These are phyloP conservation scores for Trametes meyenii DNA, from an alignment of 768 basidiomycete genomes.

Conservation along the genomic window DNA sequence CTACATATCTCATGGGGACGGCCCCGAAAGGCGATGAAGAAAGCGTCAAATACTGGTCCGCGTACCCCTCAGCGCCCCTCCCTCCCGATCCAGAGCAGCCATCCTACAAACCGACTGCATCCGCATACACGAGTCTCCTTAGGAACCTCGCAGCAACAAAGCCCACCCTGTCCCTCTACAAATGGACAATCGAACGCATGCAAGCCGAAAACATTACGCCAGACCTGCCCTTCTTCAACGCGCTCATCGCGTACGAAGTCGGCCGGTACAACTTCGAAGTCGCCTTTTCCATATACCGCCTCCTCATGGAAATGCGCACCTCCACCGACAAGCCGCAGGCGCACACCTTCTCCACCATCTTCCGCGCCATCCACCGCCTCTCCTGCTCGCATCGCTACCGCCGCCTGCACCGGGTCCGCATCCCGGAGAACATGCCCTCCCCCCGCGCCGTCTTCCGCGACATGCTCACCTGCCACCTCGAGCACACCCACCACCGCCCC, in stretches of 20 bases:
- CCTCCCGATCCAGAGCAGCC: constrained; percentile 25
- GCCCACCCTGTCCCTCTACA: constrained; percentile 28
- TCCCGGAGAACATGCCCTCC: constrained; percentile 28
- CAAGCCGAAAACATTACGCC: constrained; percentile 40
- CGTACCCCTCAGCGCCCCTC: constrained; percentile 20
- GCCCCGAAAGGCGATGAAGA: constrained; percentile 38
- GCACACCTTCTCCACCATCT: constrained; percentile 48
- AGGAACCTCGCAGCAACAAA: constrained; percentile 36
- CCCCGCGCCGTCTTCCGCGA: constrained; percentile 50
- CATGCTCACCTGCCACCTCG: constrained; percentile 42
- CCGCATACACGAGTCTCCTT: constrained; percentile 45
- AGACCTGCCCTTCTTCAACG: constrained; percentile 49
- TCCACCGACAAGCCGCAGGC: constrained; percentile 42
- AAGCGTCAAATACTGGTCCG: constrained; percentile 35
- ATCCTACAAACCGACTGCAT: constrained; percentile 29
- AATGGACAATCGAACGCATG: constrained; percentile 40
- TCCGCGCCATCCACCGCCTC: constrained; percentile 35
- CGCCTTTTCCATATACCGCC: constrained; percentile 48
- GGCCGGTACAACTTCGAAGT: constrained; percentile 35
- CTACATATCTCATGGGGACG: constrained; percentile 25
- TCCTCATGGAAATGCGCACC: constrained; percentile 39
- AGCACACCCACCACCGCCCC: constrained; percentile 21
- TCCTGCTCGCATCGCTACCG: constrained; percentile 18
- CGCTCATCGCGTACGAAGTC: constrained; percentile 47
- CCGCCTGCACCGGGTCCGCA: constrained; percentile 26